Conservation (phyloP, 2,329 filamentous ascomycete species). For the Trichoderma sp. region DNA sequence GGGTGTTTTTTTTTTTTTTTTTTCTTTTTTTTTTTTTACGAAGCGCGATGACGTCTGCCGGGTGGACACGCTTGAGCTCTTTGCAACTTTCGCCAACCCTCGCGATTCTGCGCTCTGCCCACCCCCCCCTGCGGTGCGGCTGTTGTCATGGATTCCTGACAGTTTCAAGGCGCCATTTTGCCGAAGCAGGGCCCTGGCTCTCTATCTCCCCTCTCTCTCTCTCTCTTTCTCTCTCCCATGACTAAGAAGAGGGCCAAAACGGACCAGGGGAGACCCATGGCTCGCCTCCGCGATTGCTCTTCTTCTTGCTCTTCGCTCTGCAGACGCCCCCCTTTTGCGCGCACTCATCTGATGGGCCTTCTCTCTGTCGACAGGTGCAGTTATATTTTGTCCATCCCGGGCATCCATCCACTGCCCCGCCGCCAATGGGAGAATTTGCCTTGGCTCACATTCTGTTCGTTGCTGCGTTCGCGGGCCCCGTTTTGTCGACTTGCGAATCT, state of each 20-base stretch:
- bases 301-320: not conserved
- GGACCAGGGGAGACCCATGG: not conserved
- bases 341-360: not conserved
- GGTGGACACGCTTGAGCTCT: not conserved
- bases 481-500: not conserved
- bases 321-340: not conserved
- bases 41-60: not conserved
- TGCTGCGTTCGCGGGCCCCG: not conserved
- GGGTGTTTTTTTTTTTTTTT: no score
- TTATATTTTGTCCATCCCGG: constrained; percentile 2
- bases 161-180: constrained; percentile 12
- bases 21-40: no score
- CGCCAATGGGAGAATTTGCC: constrained; percentile 15
- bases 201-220: not conserved
- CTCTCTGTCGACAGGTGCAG: no score
- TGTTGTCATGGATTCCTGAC: constrained; percentile 6
- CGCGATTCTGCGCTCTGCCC: not conserved
- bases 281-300: constrained; percentile 6
- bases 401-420: not conserved
- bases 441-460: not conserved
- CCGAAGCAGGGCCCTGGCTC: not conserved
- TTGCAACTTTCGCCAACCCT: not conserved
- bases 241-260: constrained; percentile 5
- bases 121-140: constrained; percentile 8
- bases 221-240: not conserved